Conservation (phyloP, 257 asterid species). For the Solanum virginianum region DNA sequence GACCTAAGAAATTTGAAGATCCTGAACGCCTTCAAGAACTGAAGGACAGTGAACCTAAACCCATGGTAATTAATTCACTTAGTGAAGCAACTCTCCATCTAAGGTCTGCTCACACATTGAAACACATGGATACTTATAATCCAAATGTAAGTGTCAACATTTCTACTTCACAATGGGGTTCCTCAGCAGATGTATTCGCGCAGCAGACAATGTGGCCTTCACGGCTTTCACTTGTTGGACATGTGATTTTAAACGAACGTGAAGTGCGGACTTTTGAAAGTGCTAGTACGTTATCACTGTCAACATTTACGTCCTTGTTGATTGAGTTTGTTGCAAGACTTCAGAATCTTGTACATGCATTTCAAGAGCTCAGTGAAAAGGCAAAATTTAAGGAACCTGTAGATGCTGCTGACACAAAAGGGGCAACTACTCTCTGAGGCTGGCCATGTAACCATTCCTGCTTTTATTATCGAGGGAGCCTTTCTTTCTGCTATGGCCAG, state of each 20-base stretch:
- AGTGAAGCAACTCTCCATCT: constrained; percentile 30
- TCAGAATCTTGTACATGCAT: constrained; percentile 68
- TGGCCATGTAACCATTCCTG: constrained; percentile 20
- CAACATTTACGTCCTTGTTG: constrained; percentile 71
- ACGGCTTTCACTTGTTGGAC: constrained; percentile 69
- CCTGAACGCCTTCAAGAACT: constrained; percentile 53
- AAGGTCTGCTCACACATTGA: constrained; percentile 30
- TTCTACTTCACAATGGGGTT: constrained; percentile 55
- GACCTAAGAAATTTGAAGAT: constrained; percentile 42
- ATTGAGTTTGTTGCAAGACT: constrained; percentile 93
- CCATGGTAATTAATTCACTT: constrained; percentile 35
- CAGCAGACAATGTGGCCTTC: constrained; percentile 91
- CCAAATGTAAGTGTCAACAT: constrained; percentile 25
- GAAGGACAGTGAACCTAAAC: constrained; percentile 48
- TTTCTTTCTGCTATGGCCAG: background rate
- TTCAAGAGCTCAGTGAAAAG: constrained; percentile 57
- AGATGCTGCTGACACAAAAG: constrained; percentile 13
- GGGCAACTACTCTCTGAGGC: constrained; percentile 23
- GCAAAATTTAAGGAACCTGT: constrained; percentile 59
- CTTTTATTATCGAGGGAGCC: background rate
- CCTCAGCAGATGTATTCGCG: constrained; percentile 49
- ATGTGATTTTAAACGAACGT: constrained; percentile 52
- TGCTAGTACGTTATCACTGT: constrained; percentile 80
- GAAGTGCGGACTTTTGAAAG: constrained; percentile 83
- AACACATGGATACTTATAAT: constrained; percentile 23